Base-by-base conservation (phyloP, 192 early-diverging fungal genomes). In the Coemansia sp. region DNA sequence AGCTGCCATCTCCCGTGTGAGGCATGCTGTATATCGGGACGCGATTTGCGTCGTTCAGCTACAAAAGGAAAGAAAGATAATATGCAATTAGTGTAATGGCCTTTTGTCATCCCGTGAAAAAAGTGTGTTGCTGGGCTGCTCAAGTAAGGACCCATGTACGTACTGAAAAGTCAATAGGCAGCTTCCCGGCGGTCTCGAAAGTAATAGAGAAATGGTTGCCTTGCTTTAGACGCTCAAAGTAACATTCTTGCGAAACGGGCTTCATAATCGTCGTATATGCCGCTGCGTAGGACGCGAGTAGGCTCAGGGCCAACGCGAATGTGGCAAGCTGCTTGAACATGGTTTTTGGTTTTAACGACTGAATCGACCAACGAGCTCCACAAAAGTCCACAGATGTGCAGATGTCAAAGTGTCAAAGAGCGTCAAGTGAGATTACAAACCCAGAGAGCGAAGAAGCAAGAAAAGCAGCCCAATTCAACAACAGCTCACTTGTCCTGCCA, bases 241-340 rank as follows among this genome's bases (percentile, higher is more conserved):
- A 79, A 62, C 77, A 79, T 51, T 79, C 77, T 49, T 79, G 77
- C 54, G 77, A 61, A 31, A 67, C 56, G 21, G 63, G 61, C 44
- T 44, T 52, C 78, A 81, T 70, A 60, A 81, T 75, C n/a, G 73
- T 81, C 54, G 73, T 81, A 67, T 75, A 75, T 14, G 75, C 75
- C 7, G 69, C 65, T 38, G 75, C 66, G 47, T 65, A 58, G 53
- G 70, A 69, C 10, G 59, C 66, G 10, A 74, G 65, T 64, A 69
- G 34, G 65, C 60, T 62, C 56, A 74, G 61, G 21, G 54, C 61
- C 19, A 67, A 25, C 25, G 58, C 68, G 49, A 68, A 22, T 5
- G 60, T 55, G 47, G 65, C 67, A 54, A 70, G 52, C 8, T 49
- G 64, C 60, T 70, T 73, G 34, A 67, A 55, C 76, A 78, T 78